Evolutionary conservation across 2,329 filamentous ascomycete genomes (phyloP).

Genomic region (Aspergillus fructus): DNA sequence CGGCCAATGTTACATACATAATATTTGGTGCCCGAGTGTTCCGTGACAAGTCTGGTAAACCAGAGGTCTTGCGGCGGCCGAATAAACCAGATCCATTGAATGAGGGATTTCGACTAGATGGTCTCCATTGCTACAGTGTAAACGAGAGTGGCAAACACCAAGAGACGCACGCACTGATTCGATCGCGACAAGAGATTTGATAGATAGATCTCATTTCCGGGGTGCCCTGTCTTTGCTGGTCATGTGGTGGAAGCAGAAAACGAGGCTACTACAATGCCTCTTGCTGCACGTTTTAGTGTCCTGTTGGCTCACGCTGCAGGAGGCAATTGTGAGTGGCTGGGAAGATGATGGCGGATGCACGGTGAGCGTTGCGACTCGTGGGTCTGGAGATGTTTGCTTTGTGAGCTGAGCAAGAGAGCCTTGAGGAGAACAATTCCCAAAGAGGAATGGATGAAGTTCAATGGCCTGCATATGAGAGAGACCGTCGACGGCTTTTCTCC

Average conservation of each 20-base stretch:
- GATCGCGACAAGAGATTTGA: not conserved
- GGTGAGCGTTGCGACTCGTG: not conserved
- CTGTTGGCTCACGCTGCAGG: not conserved
- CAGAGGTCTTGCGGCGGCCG: too few relatives aligned
- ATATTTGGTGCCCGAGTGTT: not conserved
- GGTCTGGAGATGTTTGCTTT: too few relatives aligned
- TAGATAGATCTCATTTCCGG: not conserved
- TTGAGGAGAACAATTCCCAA: not conserved
- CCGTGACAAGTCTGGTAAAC: not conserved
- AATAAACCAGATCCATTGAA: not conserved
- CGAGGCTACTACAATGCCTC: not conserved
- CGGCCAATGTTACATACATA: not conserved
- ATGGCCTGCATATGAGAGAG: not conserved
- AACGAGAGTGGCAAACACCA: not conserved
- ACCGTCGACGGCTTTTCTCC: not conserved
- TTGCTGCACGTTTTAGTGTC: slow-evolving; percentile 1
- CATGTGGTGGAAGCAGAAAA: slow-evolving; percentile 6
- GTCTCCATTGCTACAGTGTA: not conserved
- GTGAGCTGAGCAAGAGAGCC: not conserved
- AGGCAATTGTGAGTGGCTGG: not conserved
- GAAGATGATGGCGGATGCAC: not conserved
- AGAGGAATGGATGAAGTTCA: not conserved
- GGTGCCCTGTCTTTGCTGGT: not conserved
- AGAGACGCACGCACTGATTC: not conserved
- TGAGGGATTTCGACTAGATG: not conserved